Evolutionary conservation across 108 stramenopile species (phyloP), one percentile per base, ranked within the genome.

Genomic region (Skeletonema tropicum): DNA sequence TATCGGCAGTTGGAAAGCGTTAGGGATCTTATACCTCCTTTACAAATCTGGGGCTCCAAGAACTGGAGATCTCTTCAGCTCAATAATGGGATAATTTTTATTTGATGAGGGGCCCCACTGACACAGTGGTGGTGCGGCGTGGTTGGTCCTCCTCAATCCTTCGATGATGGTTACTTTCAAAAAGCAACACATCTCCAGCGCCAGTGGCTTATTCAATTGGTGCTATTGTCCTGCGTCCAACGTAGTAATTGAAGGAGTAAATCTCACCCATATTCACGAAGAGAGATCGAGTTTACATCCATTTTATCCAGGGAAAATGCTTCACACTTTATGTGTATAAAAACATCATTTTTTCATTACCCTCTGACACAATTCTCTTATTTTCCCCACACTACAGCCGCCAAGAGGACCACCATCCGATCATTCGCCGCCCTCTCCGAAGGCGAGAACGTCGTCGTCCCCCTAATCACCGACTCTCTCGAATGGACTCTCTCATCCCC

Each of bases 401-500:
- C 68, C 55, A 80, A 73, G 57, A 49, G 17, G 31, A 64, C 68
- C 61, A 23, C 61, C 12, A 38, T 36, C 30, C 41, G 76, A 52
- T 23, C 62, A 19, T 71, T 80, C 32, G 68, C 79, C 64, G 73
- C 81, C 45, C 49, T 90, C 65, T 62, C 80, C 38, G 70, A 78
- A 19, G 94, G 91, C 14, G 92, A 91, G 48, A 92, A 95, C 67
- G 92, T 97, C n/a, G 83, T 97, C 25, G 94, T 97, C 31, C 93
- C 93, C 30, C 82, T 94, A 80, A 89, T 97, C 71, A 89, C 91
- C 67, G 94, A 97, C 69, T 95, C 97, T 14, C 89, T 99, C 76
- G 98, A 99, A 83, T 98, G 97, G 92, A 91, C 94, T 19, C 90
- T 99, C 38, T 90, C 91, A 12, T 90, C 85, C 63, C 98, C 98